These are phyloP conservation scores for Flaveria trinervia DNA, from an alignment of 129 eudicot species.

Conservation along the genomic window DNA sequence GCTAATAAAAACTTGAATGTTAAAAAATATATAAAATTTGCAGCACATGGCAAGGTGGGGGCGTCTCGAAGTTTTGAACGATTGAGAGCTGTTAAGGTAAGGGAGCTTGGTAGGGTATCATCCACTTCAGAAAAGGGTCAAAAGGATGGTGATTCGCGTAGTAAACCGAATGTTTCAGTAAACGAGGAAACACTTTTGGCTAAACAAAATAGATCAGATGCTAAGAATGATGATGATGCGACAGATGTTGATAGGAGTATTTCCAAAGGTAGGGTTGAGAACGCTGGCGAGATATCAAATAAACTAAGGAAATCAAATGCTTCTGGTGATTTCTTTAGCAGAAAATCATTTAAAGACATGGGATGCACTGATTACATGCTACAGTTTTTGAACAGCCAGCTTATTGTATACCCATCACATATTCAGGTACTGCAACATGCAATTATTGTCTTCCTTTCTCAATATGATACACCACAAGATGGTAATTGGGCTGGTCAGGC, in stretches of 20 bases:
- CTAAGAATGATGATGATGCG: constrained; percentile 13
- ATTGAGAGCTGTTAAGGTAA: constrained; percentile 69
- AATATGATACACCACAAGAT: not conserved
- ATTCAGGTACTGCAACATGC: constrained; percentile 62
- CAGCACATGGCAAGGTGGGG: constrained; percentile 37
- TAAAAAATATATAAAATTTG: not conserved
- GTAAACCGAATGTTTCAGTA: constrained; percentile 23
- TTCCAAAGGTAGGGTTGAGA: constrained; percentile 8
- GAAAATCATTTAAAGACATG: constrained; percentile 71
- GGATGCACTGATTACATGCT: constrained; percentile 70
- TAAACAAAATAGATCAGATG: constrained; percentile 28
- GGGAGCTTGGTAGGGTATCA: constrained; percentile 50
- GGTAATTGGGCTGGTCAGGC: not conserved
- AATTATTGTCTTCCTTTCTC: constrained; percentile 2
- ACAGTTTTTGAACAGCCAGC: constrained; percentile 54
- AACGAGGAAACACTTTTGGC: constrained; percentile 30
- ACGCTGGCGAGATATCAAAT: constrained; percentile 26
- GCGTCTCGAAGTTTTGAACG: constrained; percentile 59
- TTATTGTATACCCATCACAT: constrained; percentile 72
- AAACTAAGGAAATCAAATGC: constrained; percentile 45
- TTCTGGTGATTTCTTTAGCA: constrained; percentile 72
- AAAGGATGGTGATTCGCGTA: constrained; percentile 15
- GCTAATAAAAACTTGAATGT: not conserved
- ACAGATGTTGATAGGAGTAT: constrained; percentile 9
- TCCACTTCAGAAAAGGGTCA: constrained; percentile 44